Conservation (phyloP, 495 filamentous ascomycete genomes). For the Podospora fimiseda region DNA sequence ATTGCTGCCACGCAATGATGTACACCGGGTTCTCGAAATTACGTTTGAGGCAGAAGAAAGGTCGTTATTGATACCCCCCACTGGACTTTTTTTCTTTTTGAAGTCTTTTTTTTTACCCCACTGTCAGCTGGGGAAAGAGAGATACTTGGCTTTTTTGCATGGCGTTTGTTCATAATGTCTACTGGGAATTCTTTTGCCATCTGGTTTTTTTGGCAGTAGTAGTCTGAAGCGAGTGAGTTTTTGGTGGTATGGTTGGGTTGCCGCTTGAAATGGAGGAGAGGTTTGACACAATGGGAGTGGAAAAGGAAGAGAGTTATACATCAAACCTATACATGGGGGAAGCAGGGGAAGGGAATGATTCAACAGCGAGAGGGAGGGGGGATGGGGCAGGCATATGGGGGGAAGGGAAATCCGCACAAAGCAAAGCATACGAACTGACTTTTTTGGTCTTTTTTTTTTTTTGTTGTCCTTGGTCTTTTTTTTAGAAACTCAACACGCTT, state of each 20-base stretch:
- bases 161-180: conserved; percentile 5
- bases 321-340: too few relatives aligned
- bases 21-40: neutral
- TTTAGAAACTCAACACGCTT: neutral
- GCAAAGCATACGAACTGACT: neutral
- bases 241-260: too few relatives aligned
- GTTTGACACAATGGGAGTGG: too few relatives aligned
- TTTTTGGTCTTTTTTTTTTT: conserved; percentile 1
- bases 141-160: neutral
- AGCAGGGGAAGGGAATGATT: too few relatives aligned
- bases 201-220: too few relatives aligned
- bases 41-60: conserved; percentile 8
- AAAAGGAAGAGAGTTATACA: too few relatives aligned
- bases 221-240: too few relatives aligned
- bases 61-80: conserved; percentile 31
- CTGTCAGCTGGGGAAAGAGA: too few relatives aligned
- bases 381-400: neutral
- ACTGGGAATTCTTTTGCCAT: too few relatives aligned
- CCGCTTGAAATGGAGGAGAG: too few relatives aligned
- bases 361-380: neutral
- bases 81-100: conserved; percentile 13
- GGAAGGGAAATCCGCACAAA: neutral
- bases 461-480: neutral
- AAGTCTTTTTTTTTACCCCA: neutral
- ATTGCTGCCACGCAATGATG: conserved; percentile 58